Evolutionary conservation across 2,329 filamentous ascomycete species (phyloP).

Genomic region (Penicillium freii): DNA sequence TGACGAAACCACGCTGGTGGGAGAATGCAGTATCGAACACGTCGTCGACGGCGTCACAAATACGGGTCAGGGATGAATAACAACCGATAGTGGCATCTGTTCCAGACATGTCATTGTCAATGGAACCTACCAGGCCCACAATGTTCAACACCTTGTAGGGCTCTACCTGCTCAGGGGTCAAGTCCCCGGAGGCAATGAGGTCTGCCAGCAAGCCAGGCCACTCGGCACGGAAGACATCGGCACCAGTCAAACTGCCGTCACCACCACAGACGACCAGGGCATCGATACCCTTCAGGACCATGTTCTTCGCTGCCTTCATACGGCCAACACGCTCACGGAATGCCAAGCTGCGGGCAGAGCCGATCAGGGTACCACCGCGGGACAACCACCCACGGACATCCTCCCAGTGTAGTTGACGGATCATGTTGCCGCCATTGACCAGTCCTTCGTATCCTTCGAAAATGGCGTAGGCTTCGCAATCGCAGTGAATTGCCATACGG

Average conservation of each 20-base stretch:
- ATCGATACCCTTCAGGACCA: conserved; percentile 89
- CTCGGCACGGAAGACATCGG: conserved; percentile 86
- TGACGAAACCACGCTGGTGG: conserved; percentile 93
- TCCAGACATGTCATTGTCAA: conserved; percentile 96
- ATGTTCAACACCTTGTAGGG: conserved; percentile 90
- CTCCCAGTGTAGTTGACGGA: conserved; percentile 84
- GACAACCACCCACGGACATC: conserved; percentile 93
- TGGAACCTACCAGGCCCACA: conserved; percentile 91
- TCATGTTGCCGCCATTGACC: conserved; percentile 83
- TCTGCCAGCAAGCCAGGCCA: conserved; percentile 88
- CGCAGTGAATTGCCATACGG: conserved; percentile 82
- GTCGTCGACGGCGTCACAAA: conserved; percentile 94
- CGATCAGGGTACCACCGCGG: conserved; percentile 92
- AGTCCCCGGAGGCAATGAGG: conserved; percentile 70
- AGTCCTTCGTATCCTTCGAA: conserved; percentile 97
- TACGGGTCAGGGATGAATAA: conserved; percentile 87
- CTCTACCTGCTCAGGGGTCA: conserved; percentile 67
- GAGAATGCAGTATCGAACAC: conserved; percentile 91
- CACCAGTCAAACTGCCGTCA: conserved; percentile 92
- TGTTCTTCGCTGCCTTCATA: conserved; percentile 84
- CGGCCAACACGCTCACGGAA: conserved; percentile 89
- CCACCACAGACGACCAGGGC: conserved; percentile 95
- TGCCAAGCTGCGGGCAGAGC: conserved; percentile 86
- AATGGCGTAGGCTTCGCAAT: conserved; percentile 74
- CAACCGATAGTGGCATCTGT: conserved; percentile 97